phyloP scores from a whole-genome alignment of 768 basidiomycete species.

The Termitomyces bulborhizus region DNA sequence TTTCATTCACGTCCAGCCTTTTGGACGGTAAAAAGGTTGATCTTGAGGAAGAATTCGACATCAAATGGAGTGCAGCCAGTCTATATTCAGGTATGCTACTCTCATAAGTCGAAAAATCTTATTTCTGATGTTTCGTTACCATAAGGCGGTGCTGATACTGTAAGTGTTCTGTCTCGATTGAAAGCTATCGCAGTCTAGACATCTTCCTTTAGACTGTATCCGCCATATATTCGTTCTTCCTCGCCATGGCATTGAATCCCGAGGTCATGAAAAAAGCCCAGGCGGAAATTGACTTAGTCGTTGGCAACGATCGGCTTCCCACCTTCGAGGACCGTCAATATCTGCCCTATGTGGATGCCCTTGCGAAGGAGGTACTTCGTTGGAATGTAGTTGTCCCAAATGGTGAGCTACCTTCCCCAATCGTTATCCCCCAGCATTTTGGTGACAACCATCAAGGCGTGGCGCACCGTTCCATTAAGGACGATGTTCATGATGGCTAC shows the following conservation, averaged over 20 bases:
- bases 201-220: constrained; percentile 47
- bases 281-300: constrained; percentile 51
- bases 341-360: constrained; percentile 56
- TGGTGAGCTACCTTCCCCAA: constrained; percentile 18
- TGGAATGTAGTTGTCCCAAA: constrained; percentile 42
- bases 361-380: constrained; percentile 51
- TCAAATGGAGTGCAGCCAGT: constrained; percentile 64
- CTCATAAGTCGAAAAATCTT: not conserved
- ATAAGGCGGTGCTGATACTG: constrained; percentile 53
- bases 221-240: constrained; percentile 52
- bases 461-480: constrained; percentile 51
- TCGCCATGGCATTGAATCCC: constrained; percentile 54
- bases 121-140: constrained; percentile 6
- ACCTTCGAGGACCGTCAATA: constrained; percentile 49
- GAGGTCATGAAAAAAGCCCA: constrained; percentile 54
- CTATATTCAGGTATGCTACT: constrained; percentile 39
- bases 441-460: constrained; percentile 28
- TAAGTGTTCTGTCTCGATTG: constrained; percentile 19
- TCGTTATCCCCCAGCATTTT: not conserved
- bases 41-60: constrained; percentile 50
- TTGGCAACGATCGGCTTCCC: constrained; percentile 57
- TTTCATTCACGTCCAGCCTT: constrained; percentile 54
- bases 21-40: constrained; percentile 45
- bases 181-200: not conserved
- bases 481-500: constrained; percentile 58